phyloP scores from a whole-genome alignment of 1,284 basidiomycete genomes.

The Pyrrhoderma lamaoense region DNA sequence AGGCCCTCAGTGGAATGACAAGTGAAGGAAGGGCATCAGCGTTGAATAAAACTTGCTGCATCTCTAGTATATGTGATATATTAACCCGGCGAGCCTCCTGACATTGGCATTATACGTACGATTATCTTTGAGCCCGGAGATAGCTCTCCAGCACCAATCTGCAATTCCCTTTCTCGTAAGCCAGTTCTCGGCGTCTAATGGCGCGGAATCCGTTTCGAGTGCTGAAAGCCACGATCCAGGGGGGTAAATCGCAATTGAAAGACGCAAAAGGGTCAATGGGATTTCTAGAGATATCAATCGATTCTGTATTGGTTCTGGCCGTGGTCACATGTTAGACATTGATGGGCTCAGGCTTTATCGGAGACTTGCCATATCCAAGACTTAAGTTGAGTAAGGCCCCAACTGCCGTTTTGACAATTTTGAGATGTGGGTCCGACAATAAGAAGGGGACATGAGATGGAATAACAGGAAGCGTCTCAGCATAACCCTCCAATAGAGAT shows the following conservation, averaged over 20 bases:
- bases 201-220: constrained; percentile 24
- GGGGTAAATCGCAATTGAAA: constrained; percentile 65
- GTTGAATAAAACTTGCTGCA: constrained; percentile 44
- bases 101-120: constrained; percentile 30
- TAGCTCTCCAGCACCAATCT: constrained; percentile 68
- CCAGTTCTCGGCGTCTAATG: constrained; percentile 49
- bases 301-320: constrained; percentile 60
- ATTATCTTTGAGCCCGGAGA: constrained; percentile 60
- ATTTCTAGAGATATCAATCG: constrained; percentile 60
- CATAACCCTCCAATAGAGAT: constrained; percentile 62
- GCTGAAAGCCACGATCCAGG: constrained; percentile 51
- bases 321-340: background rate
- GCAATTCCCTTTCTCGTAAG: constrained; percentile 54
- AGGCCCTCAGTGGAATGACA: constrained; percentile 48
- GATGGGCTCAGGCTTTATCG: background rate
- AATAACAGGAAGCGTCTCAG: constrained; percentile 41
- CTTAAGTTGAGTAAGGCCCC: constrained; percentile 77
- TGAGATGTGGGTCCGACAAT: constrained; percentile 55
- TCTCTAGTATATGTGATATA: constrained; percentile 28
- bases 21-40: constrained; percentile 57
- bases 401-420: constrained; percentile 68
- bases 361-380: constrained; percentile 60
- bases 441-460: constrained; percentile 37
- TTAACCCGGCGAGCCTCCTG: background rate
- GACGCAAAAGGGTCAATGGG: constrained; percentile 56